Base-by-base conservation (phyloP, 176 grass and related monocot genomes). In the Ampelocalamus luodianensis region DNA sequence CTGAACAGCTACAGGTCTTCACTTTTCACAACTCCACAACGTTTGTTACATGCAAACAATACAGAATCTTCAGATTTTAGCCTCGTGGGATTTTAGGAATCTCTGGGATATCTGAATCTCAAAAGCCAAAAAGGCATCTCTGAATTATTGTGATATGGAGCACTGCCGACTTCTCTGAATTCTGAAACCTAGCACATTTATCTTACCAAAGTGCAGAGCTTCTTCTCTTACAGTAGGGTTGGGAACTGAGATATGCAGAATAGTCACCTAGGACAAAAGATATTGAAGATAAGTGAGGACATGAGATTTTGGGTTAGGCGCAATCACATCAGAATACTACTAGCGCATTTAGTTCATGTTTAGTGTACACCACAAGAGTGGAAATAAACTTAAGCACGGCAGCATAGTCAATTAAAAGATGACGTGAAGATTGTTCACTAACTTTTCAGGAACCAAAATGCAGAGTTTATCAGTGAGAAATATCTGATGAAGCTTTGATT, bases 221-320 rank as follows among this genome's bases (percentile, higher is more conserved):
- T 82, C 36, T 18, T 59, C 8, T 71, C 66, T 82, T 62, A 24
- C 17, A 72, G 39, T 46, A 72, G 80, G 39, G 15, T 72, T 48
- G 24, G 39, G 20, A 44, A n/a, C 68, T 8, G 51, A 45, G 38
- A 82, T 45, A 36, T 73, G 40, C n/a, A 81, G 49, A 53, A 8
- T 42, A 46, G 80, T 61, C 68, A 63, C 81, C 69, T 83, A 82
- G 53, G 36, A 73, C 24, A n/a, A n/a, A 83, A 62, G 58, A 65
- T 53, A 48, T 4, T 10, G 29, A 56, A 27, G 15, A 59, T 22
- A 59, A 82, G n/a, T n/a, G 65, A 43, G 2, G n/a, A 56, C 38
- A 83, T 49, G 68, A 29, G 24, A 49, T 71, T 83, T 65, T 51
- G 45, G 18, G 44, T 65, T 75, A 72, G 43, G 20, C 49, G 40